Base-by-base conservation (phyloP, 164 flowering plant genomes). In the Dillenia turbinata region DNA sequence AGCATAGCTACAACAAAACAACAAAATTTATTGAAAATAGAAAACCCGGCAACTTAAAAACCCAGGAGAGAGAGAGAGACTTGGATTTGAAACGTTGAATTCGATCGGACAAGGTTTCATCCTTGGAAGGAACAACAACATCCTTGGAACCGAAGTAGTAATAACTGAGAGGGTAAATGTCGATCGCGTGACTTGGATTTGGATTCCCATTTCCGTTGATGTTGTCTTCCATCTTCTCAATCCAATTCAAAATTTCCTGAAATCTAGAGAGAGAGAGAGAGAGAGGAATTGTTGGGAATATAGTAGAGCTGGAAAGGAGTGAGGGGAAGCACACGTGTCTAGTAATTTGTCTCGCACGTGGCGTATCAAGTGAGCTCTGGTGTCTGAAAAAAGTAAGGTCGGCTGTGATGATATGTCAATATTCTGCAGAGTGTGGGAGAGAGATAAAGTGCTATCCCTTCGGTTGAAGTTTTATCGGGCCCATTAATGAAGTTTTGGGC, bases 81-180 rank as follows among this genome's bases (percentile, higher is more conserved):
- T 82, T 82, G 65, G 79, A 61, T 75, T 73, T 87, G 81, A 85
- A 48, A 22, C 89, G 76, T n/a, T 60, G 70, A 19, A 77, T 1
- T 15, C 85, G 84, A 59, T 83, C 88, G 9, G 64, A 56, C 6
- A 78, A 45, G 57, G 84, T 79, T 59, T 80, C 85, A 19, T 76
- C 77, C 67, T 59, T 85, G 16, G 60, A 56, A 8, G 72, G 70
- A 60, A 67, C 12, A 11, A 86, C 61, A 9, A 86, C 61, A 4
- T 79, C 76, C 64, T 72, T 82, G 57, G 89, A 84, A 47, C 83
- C 82, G 59, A 89, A 89, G 71, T 82, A 83, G 79, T 87, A 87
- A 54, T 68, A 7, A 49, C 79, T 78, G 10, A 87, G 79, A 12
- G 91, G 91, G 66, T 85, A 85, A 57, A 89, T 73, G 57, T 82